phyloP scores from a whole-genome alignment of 768 basidiomycete genomes.

The Crucibulum laeve region DNA sequence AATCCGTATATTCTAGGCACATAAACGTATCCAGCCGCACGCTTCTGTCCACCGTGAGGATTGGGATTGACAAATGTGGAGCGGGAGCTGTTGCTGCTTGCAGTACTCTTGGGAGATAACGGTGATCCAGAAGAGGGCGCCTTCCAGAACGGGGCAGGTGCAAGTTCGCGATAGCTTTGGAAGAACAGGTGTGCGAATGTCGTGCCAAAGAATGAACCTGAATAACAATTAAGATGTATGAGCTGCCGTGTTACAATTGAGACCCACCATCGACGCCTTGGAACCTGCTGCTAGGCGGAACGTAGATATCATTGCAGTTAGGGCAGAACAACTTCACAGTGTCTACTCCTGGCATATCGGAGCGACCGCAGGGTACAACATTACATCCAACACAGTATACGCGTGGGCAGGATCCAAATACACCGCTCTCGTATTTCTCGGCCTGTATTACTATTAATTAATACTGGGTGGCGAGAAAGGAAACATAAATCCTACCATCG shows the following conservation, averaged over 20 bases:
- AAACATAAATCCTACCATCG: conserved; percentile 66
- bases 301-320: conserved; percentile 96
- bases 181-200: conserved; percentile 99
- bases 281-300: conserved; percentile 92
- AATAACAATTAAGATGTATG: conserved; percentile 5
- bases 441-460: conserved; percentile 46
- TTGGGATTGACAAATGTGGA: conserved; percentile 83
- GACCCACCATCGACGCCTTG: conserved; percentile 89
- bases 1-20: conserved; percentile 95
- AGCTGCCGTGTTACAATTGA: conserved; percentile 7
- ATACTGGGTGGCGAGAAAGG: conserved; percentile 6
- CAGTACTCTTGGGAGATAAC: conserved; percentile 49
- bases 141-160: conserved; percentile 90
- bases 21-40: conserved; percentile 83
- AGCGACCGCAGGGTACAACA: conserved; percentile 92
- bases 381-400: conserved; percentile 88
- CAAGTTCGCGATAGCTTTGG: conserved; percentile 94
- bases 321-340: conserved; percentile 98
- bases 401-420: conserved; percentile 93
- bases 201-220: conserved; percentile 98
- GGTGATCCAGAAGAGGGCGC: conserved; percentile 52
- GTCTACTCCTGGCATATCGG: conserved; percentile 93
- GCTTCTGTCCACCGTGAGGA: conserved; percentile 84
- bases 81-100: conserved; percentile 43
- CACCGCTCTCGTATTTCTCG: conserved; percentile 90